Evolutionary conservation across 139 green algal species (phyloP), one percentile per base, ranked within the genome.

Genomic region (Coccomyxa sp.): DNA sequence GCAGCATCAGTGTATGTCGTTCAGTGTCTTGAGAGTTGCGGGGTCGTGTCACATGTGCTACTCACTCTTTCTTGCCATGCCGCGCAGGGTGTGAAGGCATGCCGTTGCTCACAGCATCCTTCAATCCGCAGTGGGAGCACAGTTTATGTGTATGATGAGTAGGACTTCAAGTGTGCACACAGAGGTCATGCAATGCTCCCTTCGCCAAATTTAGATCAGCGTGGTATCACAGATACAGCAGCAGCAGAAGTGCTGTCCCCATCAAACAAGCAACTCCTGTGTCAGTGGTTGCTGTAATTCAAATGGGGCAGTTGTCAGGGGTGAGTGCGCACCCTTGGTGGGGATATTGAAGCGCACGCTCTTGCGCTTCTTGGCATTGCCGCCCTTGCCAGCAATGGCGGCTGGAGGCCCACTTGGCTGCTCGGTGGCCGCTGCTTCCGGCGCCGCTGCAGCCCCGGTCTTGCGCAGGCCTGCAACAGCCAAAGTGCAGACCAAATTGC

Each of bases 291-390:
- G 38, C 38, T 51, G 38, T 7, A 51, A 7, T 51, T 11, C 7
- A 11, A 51, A 7, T 51, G 38, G 38, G 38, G 38, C 38, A 51
- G 38, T 3, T 51, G 38, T 51, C 38, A 51, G 38, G 38, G 38
- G 7, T 28, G 18, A 71, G 63, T 9, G 21, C 63, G 14, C 79
- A 82, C 79, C 79, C 74, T 66, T 58, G 25, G 60, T n/a, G 15
- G 79, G 79, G 27, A 82, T 74, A 10, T 63, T 79, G 76, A 89
- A 90, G 16, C 86, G 86, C 31, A 90, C 86, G 17, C 75, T 87
- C 85, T 88, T 88, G 60, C 79, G 79, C 82, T 82, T 87, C 18
- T 85, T 85, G 17, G 60, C 79, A 0, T 18, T 21, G 58, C 58
- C 27, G 32, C 51, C 32, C 25, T 32, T 38, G 71, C 10, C 23